Evolutionary conservation across 345 rosid genomes (phyloP), one percentile per base, ranked within the genome.

Genomic region (Erodium maritimum): DNA sequence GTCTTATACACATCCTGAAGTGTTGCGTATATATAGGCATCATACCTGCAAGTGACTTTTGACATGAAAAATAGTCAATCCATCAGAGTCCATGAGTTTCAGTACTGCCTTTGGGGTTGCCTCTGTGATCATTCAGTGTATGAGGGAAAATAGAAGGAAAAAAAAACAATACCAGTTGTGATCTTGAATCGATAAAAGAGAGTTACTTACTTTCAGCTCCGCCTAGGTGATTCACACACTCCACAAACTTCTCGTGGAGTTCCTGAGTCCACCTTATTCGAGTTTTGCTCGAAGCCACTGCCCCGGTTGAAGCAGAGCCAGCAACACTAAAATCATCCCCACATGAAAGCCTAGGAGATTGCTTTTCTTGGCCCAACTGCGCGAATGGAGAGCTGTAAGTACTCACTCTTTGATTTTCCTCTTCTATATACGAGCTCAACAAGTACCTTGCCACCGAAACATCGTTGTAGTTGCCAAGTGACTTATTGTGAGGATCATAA

Each of bases 31-130:
- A n/a, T n/a, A n/a, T n/a, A n/a, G n/a, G n/a, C n/a, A n/a, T n/a
- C 37, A 33, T 46, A 87, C 91, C 89, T 91, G 98, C 82, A 93
- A 72, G 65, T 89, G 99, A 71, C 99, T 89, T 79, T 93, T 93
- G 5, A 93, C 90, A 77, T 93, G 99, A 67, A 87, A 93, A 62
- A 93, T 89, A 23, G 99, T 87, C 67, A 93, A 74, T 61, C 90
- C 96, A 50, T 85, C 86, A 0, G 83, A 80, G 57, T 84, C 90
- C 99, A 93, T 93, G 58, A 87, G 78, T 88, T 81, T 87, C 70
- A 93, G 60, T 61, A 93, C 80, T 6, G 91, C 87, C 85, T 89
- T 93, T 0, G 99, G 99, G 0, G 97, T 89, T 17, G 97, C 97
- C 68, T 80, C 97, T 89, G 58, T 50, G 52, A 34, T 64, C 69